These are phyloP conservation scores for Misopates orontium DNA, from an alignment of 257 asterid genomes.

Conservation along the genomic window DNA sequence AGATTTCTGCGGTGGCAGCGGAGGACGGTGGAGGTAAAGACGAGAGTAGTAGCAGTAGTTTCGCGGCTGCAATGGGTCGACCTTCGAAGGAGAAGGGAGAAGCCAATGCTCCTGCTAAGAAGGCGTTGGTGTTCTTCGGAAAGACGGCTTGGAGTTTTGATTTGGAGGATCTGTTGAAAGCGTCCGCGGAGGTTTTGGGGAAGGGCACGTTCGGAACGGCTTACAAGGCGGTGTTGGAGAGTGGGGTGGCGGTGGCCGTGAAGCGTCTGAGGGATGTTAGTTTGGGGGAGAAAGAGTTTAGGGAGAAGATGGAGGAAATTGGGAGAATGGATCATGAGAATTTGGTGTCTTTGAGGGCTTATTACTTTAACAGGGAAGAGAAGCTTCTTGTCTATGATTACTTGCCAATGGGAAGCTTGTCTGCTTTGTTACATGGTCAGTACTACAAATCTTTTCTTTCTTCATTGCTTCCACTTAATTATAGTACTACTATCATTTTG, in stretches of 20 bases:
- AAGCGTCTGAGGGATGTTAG: slow-evolving; percentile 81
- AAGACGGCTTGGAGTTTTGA: slow-evolving; percentile 50
- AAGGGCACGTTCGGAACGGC: slow-evolving; percentile 91
- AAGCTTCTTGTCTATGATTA: slow-evolving; percentile 87
- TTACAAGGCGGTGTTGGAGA: slow-evolving; percentile 78
- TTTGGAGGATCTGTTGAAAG: slow-evolving; percentile 81
- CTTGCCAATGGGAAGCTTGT: slow-evolving; percentile 86
- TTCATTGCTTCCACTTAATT: background rate
- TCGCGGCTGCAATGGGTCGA: slow-evolving; percentile 41
- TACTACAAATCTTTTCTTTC: background rate
- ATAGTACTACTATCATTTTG: background rate
- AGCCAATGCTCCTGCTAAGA: slow-evolving; percentile 42
- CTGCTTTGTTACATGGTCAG: slow-evolving; percentile 92
- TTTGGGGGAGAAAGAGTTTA: slow-evolving; percentile 69
- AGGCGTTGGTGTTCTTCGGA: slow-evolving; percentile 60
- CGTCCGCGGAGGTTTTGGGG: slow-evolving; percentile 97
- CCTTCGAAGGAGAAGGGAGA: slow-evolving; percentile 42
- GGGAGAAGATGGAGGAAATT: slow-evolving; percentile 76
- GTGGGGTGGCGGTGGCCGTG: slow-evolving; percentile 70
- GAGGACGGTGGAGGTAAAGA: background rate
- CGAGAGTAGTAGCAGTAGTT: slow-evolving; percentile 30
- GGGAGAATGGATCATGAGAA: slow-evolving; percentile 69
- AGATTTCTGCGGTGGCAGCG: slow-evolving; percentile 39
- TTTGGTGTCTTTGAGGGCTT: slow-evolving; percentile 84
- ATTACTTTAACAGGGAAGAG: slow-evolving; percentile 68